phyloP scores from a whole-genome alignment of 2,329 filamentous ascomycete genomes.

The Penicillium hordei region DNA sequence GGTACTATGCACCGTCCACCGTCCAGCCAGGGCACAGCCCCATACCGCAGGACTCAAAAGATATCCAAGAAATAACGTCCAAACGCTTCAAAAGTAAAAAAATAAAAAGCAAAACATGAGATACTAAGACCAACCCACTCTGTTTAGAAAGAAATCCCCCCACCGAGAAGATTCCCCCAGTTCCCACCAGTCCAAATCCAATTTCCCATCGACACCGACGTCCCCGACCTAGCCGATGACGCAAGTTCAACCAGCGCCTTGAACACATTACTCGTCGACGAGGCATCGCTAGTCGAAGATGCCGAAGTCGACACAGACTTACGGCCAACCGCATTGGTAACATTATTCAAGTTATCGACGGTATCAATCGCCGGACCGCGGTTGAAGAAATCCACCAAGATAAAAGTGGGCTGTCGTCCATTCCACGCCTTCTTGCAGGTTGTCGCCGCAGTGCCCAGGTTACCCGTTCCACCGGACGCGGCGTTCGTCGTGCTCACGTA shows the following conservation, averaged over 20 bases:
- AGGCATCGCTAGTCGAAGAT: constrained; percentile 26
- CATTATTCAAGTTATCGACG: constrained; percentile 66
- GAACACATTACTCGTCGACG: constrained; percentile 38
- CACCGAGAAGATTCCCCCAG: constrained; percentile 42
- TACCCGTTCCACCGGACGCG: constrained; percentile 56
- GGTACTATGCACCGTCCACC: neutral
- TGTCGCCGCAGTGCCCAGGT: constrained; percentile 49
- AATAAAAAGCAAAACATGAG: neutral
- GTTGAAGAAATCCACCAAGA: constrained; percentile 79
- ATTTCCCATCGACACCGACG: constrained; percentile 41
- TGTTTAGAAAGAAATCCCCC: constrained; percentile 38
- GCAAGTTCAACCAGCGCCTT: constrained; percentile 41
- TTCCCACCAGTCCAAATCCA: constrained; percentile 48
- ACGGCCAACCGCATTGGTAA: constrained; percentile 49
- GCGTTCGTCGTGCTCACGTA: constrained; percentile 66
- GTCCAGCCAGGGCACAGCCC: neutral
- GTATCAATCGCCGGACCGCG: constrained; percentile 67
- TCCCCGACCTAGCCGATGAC: constrained; percentile 37
- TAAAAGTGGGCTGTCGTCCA: constrained; percentile 65
- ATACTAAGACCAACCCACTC: neutral
- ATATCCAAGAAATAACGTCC: neutral
- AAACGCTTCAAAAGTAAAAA: neutral
- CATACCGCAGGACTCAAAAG: neutral
- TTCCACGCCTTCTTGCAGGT: constrained; percentile 57
- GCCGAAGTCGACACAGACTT: constrained; percentile 32